Conservation (phyloP, 768 basidiomycete species). For the Xerocomellus chrysenteron region DNA sequence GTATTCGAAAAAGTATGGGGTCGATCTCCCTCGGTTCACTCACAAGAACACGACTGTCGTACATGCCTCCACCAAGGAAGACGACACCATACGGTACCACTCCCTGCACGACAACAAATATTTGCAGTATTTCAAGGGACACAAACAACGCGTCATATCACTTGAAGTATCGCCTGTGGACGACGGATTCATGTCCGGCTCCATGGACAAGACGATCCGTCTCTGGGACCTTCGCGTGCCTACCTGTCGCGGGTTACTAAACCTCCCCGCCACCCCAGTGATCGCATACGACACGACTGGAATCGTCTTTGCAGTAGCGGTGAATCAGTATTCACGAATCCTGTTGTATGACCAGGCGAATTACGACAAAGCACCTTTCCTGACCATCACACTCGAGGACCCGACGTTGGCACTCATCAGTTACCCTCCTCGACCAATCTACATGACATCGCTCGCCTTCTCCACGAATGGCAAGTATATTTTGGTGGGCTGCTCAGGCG, state of each 20-base stretch:
- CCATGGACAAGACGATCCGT: conserved; percentile 91
- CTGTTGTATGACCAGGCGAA: conserved; percentile 83
- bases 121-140: conserved; percentile 92
- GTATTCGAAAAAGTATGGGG: conserved; percentile 95
- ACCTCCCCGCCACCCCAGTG: conserved; percentile 71
- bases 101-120: conserved; percentile 97
- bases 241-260: conserved; percentile 73
- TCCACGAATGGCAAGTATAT: conserved; percentile 89
- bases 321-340: conserved; percentile 80
- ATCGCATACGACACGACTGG: conserved; percentile 84
- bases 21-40: conserved; percentile 91
- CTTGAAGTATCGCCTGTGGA: conserved; percentile 90
- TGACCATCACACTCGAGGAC: conserved; percentile 80
- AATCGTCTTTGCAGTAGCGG: conserved; percentile 81
- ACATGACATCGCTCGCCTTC: conserved; percentile 89
- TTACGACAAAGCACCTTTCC: conserved; percentile 91
- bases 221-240: conserved; percentile 91
- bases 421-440: conserved; percentile 84
- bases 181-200: conserved; percentile 94
- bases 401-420: conserved; percentile 69
- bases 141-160: conserved; percentile 85
- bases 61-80: conserved; percentile 92
- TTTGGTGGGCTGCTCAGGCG: conserved; percentile 88
- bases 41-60: conserved; percentile 85
- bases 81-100: conserved; percentile 93